phyloP scores from a whole-genome alignment of 192 early-diverging fungal genomes.

The Coemansia sp. region DNA sequence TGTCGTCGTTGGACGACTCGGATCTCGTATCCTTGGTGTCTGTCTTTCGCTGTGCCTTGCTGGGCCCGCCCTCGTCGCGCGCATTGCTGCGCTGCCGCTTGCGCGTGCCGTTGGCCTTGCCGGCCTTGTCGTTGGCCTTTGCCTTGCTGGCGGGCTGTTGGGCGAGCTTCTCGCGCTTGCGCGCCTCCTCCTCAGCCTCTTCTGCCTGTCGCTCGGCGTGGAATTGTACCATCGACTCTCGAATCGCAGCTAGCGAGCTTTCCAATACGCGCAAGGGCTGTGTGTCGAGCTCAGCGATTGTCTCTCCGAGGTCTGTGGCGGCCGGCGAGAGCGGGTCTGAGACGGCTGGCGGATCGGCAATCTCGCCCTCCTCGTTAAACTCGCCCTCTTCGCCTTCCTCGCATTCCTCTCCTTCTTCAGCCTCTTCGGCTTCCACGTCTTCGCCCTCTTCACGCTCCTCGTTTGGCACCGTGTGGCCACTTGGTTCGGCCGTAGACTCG shows the following conservation, averaged over 20 bases:
- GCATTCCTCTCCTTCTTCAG: slow-evolving; percentile 44
- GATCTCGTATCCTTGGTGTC: slow-evolving; percentile 4
- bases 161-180: slow-evolving; percentile 3
- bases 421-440: slow-evolving; percentile 27
- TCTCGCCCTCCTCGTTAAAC: slow-evolving; percentile 46
- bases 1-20: slow-evolving; percentile 18
- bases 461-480: neutral
- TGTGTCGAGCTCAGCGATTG: slow-evolving; percentile 6
- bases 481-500: neutral
- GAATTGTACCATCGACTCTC: slow-evolving; percentile 21
- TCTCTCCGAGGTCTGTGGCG: slow-evolving; percentile 11
- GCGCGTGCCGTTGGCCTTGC: slow-evolving; percentile 12
- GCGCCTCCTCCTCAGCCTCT: slow-evolving; percentile 24
- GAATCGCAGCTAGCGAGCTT: slow-evolving; percentile 22
- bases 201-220: slow-evolving; percentile 32
- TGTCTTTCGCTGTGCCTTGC: slow-evolving; percentile 34
- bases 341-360: slow-evolving; percentile 19
- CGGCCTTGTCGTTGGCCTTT: neutral
- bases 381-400: slow-evolving; percentile 42
- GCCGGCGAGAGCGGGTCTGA: neutral
- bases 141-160: neutral
- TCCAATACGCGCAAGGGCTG: slow-evolving; percentile 11
- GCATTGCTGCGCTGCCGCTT: slow-evolving; percentile 48
- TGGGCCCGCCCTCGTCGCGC: slow-evolving; percentile 13
- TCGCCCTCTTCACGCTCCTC: slow-evolving; percentile 20